Conservation (phyloP, 305 asterid genomes). For the Petunia hybrid region DNA sequence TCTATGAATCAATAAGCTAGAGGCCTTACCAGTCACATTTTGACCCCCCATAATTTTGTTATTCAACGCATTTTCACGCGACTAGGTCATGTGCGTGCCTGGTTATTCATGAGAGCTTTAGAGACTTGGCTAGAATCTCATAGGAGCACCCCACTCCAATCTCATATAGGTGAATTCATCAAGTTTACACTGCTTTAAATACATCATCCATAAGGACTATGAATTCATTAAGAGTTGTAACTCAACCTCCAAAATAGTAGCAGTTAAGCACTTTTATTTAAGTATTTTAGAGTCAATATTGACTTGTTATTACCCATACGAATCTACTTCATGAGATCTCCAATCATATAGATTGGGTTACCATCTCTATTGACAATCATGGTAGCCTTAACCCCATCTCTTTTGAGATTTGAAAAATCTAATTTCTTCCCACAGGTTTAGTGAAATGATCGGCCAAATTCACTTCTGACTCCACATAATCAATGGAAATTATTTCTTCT, state of each 20-base stretch:
- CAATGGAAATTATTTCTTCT: not conserved
- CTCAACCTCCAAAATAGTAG: not conserved
- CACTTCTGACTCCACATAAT: no score
- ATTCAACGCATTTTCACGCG: no score
- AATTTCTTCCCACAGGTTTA: no score
- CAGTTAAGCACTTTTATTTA: not conserved
- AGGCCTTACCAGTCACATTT: no score
- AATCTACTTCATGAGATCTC: constrained; percentile 6
- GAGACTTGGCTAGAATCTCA: not conserved
- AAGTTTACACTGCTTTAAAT: not conserved
- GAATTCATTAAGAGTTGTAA: constrained; percentile 13
- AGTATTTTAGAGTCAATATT: not conserved
- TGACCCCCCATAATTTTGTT: no score
- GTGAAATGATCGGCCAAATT: no score
- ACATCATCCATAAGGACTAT: not conserved
- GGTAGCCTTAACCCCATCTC: not conserved
- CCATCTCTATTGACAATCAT: not conserved
- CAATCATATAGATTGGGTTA: not conserved
- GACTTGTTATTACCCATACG: constrained; percentile 7
- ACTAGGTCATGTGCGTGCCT: no score
- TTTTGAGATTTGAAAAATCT: no score
- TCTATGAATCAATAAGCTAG: no score
- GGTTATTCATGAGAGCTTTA: not conserved
- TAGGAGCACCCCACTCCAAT: not conserved
- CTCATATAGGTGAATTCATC: not conserved